Base-by-base conservation (phyloP, 31 red algal species). In the Odonthalia washingtoniensis region DNA sequence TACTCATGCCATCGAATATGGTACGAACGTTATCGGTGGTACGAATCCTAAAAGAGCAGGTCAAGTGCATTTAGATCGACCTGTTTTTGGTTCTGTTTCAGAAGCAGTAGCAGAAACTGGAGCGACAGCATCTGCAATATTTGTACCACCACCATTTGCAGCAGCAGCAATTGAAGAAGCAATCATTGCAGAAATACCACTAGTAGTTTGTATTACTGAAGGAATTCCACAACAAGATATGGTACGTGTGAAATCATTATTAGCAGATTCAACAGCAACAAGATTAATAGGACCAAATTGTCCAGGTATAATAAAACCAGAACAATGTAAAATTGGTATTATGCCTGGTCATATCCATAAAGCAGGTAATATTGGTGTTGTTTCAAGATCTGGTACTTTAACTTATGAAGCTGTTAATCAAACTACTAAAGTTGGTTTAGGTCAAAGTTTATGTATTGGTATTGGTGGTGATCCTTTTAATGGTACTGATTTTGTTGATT, bases 391-490 rank as follows among this genome's bases (percentile, higher is more conserved):
- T 3, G 98, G 98, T 17, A 99, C 98, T 27, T 86, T 99, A 18
- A 99, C 98, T 1, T 99, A 99, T 64, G 95, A 99, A 78, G 98
- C 98, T 34, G 95, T 99, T 27, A 61, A 95, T 44, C 95, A 99
- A 78, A 97, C 95, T 38, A 97, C 92, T 21, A 46, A 63, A 5
- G 87, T 88, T 46, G 93, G 93, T 32, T 85, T 99, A 5, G 98
- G 98, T 1, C 95, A 97, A 65, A 90, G 70, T 30, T 40, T 94
- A 46, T 97, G 95, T 65, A 79, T 99, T 12, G 98, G 98, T 32
- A 99, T 99, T 70, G 98, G 98, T 0, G 98, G 98, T 26, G 98
- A 99, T 88, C 95, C 95, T 34, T 95, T 99, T 80, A 95, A 97
- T 86, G 98, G 98, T 28, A 99, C 98, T 41, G 84, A 93, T 78